Conservation (phyloP, 1,284 basidiomycete species). For the Lentinula novae-zelandiae region DNA sequence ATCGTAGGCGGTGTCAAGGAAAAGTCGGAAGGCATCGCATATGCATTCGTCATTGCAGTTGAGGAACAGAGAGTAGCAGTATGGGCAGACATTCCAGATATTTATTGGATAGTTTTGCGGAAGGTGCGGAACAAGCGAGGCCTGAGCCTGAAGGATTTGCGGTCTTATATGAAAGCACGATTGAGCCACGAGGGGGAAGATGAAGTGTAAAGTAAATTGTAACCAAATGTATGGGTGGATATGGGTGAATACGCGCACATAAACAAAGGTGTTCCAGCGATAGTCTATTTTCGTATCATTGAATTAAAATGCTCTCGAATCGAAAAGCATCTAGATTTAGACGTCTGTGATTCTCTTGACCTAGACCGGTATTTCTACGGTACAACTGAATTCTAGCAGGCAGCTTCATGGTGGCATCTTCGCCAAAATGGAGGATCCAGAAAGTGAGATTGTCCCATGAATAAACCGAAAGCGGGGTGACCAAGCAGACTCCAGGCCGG, state of each 20-base stretch:
- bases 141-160: background rate
- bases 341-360: background rate
- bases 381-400: too few species aligned
- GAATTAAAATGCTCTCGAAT: background rate
- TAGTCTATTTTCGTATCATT: background rate
- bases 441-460: background rate
- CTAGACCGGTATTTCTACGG: background rate
- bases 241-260: background rate
- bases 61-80: background rate
- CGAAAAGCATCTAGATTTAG: background rate
- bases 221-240: conserved; percentile 10
- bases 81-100: background rate
- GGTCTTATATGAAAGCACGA: conserved; percentile 25
- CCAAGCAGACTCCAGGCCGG: background rate
- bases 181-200: conserved; percentile 30
- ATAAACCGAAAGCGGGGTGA: background rate
- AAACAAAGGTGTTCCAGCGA: background rate
- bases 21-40: background rate
- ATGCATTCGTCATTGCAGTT: background rate
- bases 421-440: background rate
- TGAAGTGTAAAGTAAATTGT: background rate
- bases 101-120: background rate
- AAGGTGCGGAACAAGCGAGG: background rate
- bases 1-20: conserved; percentile 14
- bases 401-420: background rate